Evolutionary conservation across 345 rosid species (phyloP).

Genomic region (Aethionema arabicum): DNA sequence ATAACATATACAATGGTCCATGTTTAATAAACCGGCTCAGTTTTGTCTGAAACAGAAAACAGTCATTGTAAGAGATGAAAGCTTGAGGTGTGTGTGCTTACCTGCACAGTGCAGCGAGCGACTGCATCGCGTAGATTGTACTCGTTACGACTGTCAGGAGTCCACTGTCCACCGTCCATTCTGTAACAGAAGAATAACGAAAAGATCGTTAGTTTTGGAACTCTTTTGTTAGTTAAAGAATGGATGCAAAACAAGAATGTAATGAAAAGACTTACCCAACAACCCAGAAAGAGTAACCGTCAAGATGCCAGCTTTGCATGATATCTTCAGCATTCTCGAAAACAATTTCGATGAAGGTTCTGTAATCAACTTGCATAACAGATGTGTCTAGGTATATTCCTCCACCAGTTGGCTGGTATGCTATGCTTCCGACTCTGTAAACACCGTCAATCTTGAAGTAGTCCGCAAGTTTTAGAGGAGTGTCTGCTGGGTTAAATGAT

Average conservation of each 20-base stretch:
- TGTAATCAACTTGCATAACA: conserved; percentile 73
- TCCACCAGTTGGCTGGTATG: conserved; percentile 68
- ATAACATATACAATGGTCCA: neutral
- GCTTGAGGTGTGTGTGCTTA: conserved; percentile 9
- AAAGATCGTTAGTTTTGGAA: too few relatives aligned
- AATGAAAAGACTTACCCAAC: conserved; percentile 68
- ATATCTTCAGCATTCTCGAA: conserved; percentile 74
- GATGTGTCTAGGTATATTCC: conserved; percentile 77
- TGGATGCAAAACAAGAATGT: neutral
- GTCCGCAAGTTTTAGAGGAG: conserved; percentile 92
- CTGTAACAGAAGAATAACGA: conserved; percentile 37
- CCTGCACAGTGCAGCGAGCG: conserved; percentile 80
- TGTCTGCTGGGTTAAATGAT: conserved; percentile 68
- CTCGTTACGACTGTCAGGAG: conserved; percentile 52
- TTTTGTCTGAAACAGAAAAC: too few relatives aligned
- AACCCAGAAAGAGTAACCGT: conserved; percentile 84
- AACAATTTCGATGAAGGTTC: conserved; percentile 73
- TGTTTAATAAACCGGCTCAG: neutral
- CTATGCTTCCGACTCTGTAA: conserved; percentile 63
- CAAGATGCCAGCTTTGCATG: conserved; percentile 81
- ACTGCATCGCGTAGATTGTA: conserved; percentile 89
- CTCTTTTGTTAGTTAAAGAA: neutral
- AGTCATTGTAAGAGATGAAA: too few relatives aligned
- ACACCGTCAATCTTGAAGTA: conserved; percentile 87
- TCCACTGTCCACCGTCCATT: conserved; percentile 97